Evolutionary conservation across 441 rosid species (phyloP).

Genomic region (Manihot esculenta): DNA sequence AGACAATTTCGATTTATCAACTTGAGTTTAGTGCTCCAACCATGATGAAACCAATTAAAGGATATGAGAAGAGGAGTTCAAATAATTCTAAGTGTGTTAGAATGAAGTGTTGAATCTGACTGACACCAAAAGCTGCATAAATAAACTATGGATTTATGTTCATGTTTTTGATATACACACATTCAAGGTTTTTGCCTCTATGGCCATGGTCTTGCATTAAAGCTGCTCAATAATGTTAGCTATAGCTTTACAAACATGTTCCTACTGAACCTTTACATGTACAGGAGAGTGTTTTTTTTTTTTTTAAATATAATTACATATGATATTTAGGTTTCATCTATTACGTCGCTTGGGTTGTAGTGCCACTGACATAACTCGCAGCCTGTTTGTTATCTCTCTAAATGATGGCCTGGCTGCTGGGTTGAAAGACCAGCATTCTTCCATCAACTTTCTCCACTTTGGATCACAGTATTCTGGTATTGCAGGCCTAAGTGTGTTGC

Average conservation of each 20-base stretch:
- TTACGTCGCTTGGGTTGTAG: slow-evolving; percentile 52
- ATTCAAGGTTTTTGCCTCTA: slow-evolving; percentile 1
- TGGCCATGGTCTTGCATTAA: not conserved
- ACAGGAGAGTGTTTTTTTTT: not conserved
- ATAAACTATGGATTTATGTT: not conserved
- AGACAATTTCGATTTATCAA: no score
- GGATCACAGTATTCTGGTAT: slow-evolving; percentile 67
- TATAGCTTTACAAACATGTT: not conserved
- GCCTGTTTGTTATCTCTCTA: slow-evolving; percentile 65
- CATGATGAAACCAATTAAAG: no score
- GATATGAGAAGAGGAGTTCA: no score
- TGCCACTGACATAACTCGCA: slow-evolving; percentile 53
- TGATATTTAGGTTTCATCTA: slow-evolving; percentile 13
- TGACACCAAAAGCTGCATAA: not conserved
- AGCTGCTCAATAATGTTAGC: slow-evolving; percentile 7
- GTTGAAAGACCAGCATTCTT: slow-evolving; percentile 81
- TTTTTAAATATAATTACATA: not conserved
- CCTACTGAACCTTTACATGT: slow-evolving; percentile 5
- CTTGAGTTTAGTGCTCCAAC: no score
- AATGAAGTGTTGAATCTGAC: not conserved
- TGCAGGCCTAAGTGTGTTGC: slow-evolving; percentile 69
- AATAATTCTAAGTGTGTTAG: not conserved
- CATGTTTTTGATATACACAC: not conserved
- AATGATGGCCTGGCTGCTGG: slow-evolving; percentile 74
- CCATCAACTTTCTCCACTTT: slow-evolving; percentile 75